Percentiles rank a stretch among this genome's conserved stretches.
Conservation (phyloP, 78 protist genomes). For the slime mould (Dictyostelium discoideum) region DNA sequence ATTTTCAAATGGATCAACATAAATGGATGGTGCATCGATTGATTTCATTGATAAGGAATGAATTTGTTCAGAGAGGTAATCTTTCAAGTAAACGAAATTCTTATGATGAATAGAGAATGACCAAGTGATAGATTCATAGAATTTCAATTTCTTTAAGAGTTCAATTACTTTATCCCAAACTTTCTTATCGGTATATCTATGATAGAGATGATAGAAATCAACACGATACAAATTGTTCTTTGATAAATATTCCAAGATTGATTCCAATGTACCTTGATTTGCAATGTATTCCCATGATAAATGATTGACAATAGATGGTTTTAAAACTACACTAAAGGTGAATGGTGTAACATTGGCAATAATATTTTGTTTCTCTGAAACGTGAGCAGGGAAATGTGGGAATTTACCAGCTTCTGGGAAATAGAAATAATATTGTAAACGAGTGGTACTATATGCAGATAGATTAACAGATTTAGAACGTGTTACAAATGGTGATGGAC, state of each 20-base stretch:
- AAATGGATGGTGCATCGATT: conserved; percentile 13
- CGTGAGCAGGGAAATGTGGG: conserved; percentile 72
- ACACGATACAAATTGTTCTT: conserved; percentile 45
- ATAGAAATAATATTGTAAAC: conserved; percentile 58
- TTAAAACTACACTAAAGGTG: conserved; percentile 38
- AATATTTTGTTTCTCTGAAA: conserved; percentile 31
- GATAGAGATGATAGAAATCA: conserved; percentile 13
- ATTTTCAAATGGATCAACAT: conserved; percentile 13
- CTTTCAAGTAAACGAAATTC: background rate
- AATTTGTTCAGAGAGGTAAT: background rate
- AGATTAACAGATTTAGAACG: conserved; percentile 18
- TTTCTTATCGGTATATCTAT: background rate
- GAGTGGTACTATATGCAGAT: conserved; percentile 20
- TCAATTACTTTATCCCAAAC: conserved; percentile 35
- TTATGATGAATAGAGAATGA: conserved; percentile 37
- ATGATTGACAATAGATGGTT: conserved; percentile 62
- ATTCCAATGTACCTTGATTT: conserved; percentile 13
- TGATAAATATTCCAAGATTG: conserved; percentile 28
- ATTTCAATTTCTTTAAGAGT: conserved; percentile 1
- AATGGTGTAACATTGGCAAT: conserved; percentile 48
- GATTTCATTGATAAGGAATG: background rate
- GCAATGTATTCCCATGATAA: conserved; percentile 79
- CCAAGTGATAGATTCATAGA: conserved; percentile 32
- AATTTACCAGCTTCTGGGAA: conserved; percentile 63
- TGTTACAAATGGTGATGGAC: conserved; percentile 63